Evolutionary conservation across 1,284 basidiomycete genomes (phyloP).

Genomic region (Coniferiporia sulphurascens): DNA sequence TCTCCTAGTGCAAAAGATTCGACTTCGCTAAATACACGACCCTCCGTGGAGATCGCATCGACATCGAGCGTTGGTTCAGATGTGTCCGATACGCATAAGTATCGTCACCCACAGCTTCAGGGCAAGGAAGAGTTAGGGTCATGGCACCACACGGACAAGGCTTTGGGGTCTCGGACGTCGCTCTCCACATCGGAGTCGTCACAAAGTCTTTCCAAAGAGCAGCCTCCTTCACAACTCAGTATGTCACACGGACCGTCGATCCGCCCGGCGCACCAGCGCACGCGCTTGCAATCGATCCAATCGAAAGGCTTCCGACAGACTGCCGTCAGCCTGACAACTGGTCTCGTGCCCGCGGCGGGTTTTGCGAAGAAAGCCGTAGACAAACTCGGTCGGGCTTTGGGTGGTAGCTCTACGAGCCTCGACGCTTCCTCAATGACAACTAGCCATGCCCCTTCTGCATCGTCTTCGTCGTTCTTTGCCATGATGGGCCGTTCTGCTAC

Average conservation of each 20-base stretch:
- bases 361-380: constrained; percentile 63
- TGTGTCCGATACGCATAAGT: background rate
- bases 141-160: constrained; percentile 1
- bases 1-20: constrained; percentile 11
- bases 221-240: background rate
- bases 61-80: constrained; percentile 4
- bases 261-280: constrained; percentile 16
- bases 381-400: constrained; percentile 63
- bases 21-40: background rate
- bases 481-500: background rate
- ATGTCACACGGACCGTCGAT: constrained; percentile 2
- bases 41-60: constrained; percentile 13
- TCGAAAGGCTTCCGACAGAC: constrained; percentile 30
- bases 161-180: constrained; percentile 11
- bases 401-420: constrained; percentile 29
- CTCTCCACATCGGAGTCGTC: constrained; percentile 14
- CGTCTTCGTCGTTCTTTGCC: constrained; percentile 6
- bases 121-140: constrained; percentile 9
- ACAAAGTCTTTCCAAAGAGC: background rate
- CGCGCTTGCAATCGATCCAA: constrained; percentile 13
- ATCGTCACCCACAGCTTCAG: constrained; percentile 4
- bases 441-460: constrained; percentile 36
- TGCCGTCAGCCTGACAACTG: constrained; percentile 63
- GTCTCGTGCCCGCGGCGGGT: constrained; percentile 59
- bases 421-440: constrained; percentile 33